Conservation (phyloP, 345 rosid genomes). For the Microcos paniculata region DNA sequence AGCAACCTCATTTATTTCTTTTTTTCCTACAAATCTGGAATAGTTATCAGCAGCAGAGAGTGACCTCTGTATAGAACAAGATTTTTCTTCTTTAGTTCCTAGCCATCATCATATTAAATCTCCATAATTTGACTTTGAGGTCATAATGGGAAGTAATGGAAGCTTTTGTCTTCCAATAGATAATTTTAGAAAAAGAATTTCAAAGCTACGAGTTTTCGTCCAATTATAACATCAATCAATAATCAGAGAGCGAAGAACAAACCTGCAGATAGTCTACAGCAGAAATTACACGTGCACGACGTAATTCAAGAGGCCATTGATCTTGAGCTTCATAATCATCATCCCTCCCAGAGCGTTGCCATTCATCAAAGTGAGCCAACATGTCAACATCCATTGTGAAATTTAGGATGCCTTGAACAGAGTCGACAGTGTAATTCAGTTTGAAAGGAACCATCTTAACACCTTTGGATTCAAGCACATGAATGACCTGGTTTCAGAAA, state of each 20-base stretch:
- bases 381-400: conserved; percentile 86
- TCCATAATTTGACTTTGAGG: neutral
- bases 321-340: conserved; percentile 83
- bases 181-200: neutral
- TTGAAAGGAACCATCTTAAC: conserved; percentile 80
- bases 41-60: neutral
- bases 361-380: conserved; percentile 87
- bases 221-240: neutral
- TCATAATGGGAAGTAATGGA: neutral
- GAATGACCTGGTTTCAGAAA: conserved; percentile 50
- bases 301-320: conserved; percentile 85
- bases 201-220: neutral
- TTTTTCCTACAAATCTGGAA: neutral
- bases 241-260: conserved; percentile 2
- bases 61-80: neutral
- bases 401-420: conserved; percentile 77
- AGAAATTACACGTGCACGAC: conserved; percentile 61
- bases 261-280: conserved; percentile 86
- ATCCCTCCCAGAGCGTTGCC: conserved; percentile 70
- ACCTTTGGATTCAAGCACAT: conserved; percentile 69
- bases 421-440: conserved; percentile 67
- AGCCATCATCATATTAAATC: neutral
- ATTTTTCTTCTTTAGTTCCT: neutral
- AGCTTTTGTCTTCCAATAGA: neutral
- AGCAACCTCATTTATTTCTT: neutral